These are phyloP conservation scores for Flaveria linearis DNA, from an alignment of 129 eudicot genomes.

Conservation along the genomic window DNA sequence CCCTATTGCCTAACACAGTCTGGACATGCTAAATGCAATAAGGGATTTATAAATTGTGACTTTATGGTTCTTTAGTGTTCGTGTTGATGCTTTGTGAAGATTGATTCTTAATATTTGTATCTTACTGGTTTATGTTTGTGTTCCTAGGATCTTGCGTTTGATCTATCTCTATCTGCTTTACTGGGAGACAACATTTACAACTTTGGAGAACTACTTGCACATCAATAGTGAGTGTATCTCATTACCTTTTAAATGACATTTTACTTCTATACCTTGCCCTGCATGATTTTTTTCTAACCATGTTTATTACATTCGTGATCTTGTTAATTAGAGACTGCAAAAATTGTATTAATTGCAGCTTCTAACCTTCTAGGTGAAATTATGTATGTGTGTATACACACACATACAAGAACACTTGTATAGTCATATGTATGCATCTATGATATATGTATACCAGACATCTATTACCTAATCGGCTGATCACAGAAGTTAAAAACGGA, in stretches of 20 bases:
- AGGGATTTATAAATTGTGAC: neutral
- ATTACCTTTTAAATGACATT: constrained; percentile 16
- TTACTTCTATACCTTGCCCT: neutral
- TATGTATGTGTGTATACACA: neutral
- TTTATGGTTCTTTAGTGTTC: constrained; percentile 8
- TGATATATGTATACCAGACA: neutral
- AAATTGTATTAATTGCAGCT: neutral
- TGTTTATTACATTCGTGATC: neutral
- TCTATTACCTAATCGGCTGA: neutral
- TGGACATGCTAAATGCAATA: neutral
- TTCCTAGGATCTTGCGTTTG: constrained; percentile 85
- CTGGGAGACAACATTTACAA: constrained; percentile 95
- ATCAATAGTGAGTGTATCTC: constrained; percentile 70
- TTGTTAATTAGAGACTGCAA: neutral
- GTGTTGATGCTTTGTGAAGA: constrained; percentile 1
- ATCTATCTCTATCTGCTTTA: constrained; percentile 83
- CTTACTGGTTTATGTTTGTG: constrained; percentile 11
- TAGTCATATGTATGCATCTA: neutral
- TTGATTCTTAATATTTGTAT: neutral
- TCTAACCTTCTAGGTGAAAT: neutral
- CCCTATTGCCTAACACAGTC: neutral
- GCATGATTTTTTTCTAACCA: constrained; percentile 7
- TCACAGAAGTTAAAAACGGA: neutral
- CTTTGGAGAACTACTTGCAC: constrained; percentile 95
- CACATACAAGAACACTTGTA: constrained; percentile 9